Evolutionary conservation across 208 protist species (phyloP), one percentile per base, ranked within the genome.

Genomic region (Acanthamoeba healyi): DNA sequence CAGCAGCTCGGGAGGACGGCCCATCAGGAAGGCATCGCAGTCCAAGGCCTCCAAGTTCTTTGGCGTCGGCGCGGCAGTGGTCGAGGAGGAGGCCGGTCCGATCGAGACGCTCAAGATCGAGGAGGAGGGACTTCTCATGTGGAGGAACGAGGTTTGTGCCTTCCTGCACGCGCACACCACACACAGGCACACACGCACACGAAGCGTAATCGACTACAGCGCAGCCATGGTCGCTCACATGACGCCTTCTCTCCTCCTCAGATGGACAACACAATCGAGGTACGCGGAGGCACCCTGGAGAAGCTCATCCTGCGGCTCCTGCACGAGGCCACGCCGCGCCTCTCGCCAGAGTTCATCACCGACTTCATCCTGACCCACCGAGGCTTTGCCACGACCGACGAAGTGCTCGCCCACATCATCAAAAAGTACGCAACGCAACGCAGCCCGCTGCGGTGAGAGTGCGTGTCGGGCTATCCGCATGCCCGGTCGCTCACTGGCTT

Each of bases 321-420:
- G 42, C 79, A 87, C 79, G 79, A 87, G 46, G 79, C 42, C 79
- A 87, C 79, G 29, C 79, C 79, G 22, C 42, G 49, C 32, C 26
- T 87, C 42, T 54, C 79, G 10, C 79, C 79, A 7, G 79, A 87
- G 4, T 87, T 49, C 49, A 61, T 58, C 7, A 58, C n/a, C 24
- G 49, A 54, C n/a, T 87, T 87, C 22, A 87, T 87, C 79, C 79
- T 87, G 14, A 87, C 79, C 14, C 49, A 87, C n/a, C 42, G 44
- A 17, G 32, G 29, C 38, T 87, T 87, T 32, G n/a, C 79, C 79
- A 87, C 42, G 4, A 87, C 49, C 42, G 79, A 87, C 29, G 32
- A 87, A 34, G 79, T 87, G n/a, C 79, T 87, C 10, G 7, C 22
- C 29, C n/a, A 29, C 46, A n/a, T 87, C 29, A 61, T 61, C 17